Evolutionary conservation across 495 filamentous ascomycete genomes (phyloP).

Genomic region (Penicillium cosmopolitanum): DNA sequence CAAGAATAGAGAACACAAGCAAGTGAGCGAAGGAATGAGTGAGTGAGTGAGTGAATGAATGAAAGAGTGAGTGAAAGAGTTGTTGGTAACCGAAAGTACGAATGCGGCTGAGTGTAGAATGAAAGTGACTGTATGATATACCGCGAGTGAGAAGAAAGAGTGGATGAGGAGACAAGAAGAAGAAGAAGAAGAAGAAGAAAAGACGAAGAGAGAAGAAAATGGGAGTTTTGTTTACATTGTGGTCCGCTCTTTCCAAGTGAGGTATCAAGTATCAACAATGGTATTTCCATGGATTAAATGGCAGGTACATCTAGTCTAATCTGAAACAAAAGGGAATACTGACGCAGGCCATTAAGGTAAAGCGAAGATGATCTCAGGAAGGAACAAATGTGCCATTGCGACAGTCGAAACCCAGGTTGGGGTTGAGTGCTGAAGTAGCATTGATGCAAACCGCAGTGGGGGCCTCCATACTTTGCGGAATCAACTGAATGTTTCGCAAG

Average conservation of each 20-base stretch:
- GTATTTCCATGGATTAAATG: too few relatives aligned
- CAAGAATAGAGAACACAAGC: not conserved
- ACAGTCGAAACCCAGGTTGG: conserved; percentile 39
- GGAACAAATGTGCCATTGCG: conserved; percentile 38
- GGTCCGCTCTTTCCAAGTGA: conserved; percentile 2
- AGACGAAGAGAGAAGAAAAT: conserved; percentile 9
- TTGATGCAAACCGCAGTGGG: conserved; percentile 40
- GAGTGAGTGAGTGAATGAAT: not conserved
- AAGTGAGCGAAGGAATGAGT: not conserved
- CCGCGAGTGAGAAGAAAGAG: conserved; percentile 15
- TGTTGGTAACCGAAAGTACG: not conserved
- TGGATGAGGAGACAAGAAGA: conserved; percentile 10
- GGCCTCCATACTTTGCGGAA: conserved; percentile 36
- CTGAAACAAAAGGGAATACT: not conserved
- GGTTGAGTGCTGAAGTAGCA: conserved; percentile 38
- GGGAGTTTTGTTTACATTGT: conserved; percentile 5
- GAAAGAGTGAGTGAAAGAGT: not conserved
- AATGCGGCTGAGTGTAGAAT: not conserved
- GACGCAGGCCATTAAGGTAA: too few relatives aligned
- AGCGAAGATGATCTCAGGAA: not conserved
- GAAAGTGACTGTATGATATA: not conserved
- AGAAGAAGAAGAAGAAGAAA: conserved; percentile 7
- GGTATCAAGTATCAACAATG: too few relatives aligned
- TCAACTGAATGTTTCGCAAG: conserved; percentile 33
- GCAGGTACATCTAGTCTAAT: not conserved